phyloP scores from a whole-genome alignment of 192 early-diverging fungal genomes.

The Rhizophagus sp. region DNA sequence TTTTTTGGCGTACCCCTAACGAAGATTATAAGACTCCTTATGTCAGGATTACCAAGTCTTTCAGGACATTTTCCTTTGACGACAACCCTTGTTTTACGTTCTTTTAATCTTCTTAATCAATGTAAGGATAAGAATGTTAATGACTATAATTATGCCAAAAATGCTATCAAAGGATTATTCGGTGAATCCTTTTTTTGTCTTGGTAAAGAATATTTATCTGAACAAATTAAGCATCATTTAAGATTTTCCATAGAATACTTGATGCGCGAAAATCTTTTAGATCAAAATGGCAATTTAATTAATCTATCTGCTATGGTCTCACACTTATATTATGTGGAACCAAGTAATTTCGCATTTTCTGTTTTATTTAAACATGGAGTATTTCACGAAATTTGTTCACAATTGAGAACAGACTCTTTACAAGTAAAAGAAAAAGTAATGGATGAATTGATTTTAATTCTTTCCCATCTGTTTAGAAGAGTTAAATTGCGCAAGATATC shows the following conservation, averaged over 20 bases:
- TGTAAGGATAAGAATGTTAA: background rate
- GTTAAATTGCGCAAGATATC: background rate
- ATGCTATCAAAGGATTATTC: slow-evolving; percentile 26
- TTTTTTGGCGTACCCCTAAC: slow-evolving; percentile 40
- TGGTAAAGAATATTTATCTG: slow-evolving; percentile 35
- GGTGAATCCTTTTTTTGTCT: slow-evolving; percentile 33
- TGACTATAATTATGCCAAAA: slow-evolving; percentile 1
- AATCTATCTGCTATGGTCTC: slow-evolving; percentile 32
- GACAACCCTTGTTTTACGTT: slow-evolving; percentile 41
- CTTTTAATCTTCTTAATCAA: slow-evolving; percentile 32
- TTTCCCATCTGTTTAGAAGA: slow-evolving; percentile 21
- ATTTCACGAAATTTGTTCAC: slow-evolving; percentile 34
- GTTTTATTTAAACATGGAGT: slow-evolving; percentile 40
- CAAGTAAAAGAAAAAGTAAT: background rate
- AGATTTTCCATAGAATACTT: slow-evolving; percentile 49
- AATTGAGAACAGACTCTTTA: background rate
- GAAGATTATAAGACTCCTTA: slow-evolving; percentile 46
- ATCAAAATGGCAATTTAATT: slow-evolving; percentile 19
- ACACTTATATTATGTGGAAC: slow-evolving; percentile 42
- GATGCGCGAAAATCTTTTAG: slow-evolving; percentile 33
- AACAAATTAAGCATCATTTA: slow-evolving; percentile 43
- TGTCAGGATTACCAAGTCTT: slow-evolving; percentile 39
- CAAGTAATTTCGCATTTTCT: slow-evolving; percentile 43
- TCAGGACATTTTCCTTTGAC: slow-evolving; percentile 44
- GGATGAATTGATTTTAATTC: slow-evolving; percentile 8